Evolutionary conservation across 495 filamentous ascomycete genomes (phyloP), one percentile per base, ranked within the genome.

Genomic region (Penicillium goetzii): DNA sequence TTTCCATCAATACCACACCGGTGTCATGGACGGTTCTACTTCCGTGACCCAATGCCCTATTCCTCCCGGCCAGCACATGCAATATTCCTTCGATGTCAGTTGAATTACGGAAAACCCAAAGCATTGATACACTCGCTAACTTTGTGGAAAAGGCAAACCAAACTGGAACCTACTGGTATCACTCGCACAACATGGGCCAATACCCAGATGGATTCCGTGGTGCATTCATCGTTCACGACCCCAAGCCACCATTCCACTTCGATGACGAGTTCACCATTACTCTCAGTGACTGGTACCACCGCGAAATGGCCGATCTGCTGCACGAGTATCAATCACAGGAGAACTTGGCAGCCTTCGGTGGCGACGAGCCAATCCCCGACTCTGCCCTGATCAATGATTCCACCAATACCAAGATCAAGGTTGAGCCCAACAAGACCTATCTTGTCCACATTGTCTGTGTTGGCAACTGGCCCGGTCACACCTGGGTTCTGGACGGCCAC

Each of bases 121-220:
- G 14, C 9, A 54, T 14, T 58, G 4, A 7, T 17, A 21, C 1
- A 4, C 1, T 4, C 34, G 11, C 58, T 70, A 56, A 67, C 52
- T 81, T 80, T 7, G 82, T 77, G 23, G 23, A 56, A 47, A 41
- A 78, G 90, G 73, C 89, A 25, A 77, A 90, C 58, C 89, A 92
- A 78, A 84, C 88, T 1, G 91, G 91, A 43, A 91, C 90, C 3
- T 94, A 92, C 78, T 94, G 92, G 92, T 94, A 93, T 69, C 91
- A 94, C 72, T 90, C 89, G 3, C 91, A 94, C 70, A 76, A 81
- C 26, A 78, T 77, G 63, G 88, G 83, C 1, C 91, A 93, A 68
- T 94, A 93, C 64, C 89, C 91, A 1, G 92, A 96, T 74, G 92
- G 92, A 12, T 80, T 92, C 34, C 84, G 89, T 57, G 90, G 89